Evolutionary conservation across 2,329 filamentous ascomycete genomes (phyloP), one percentile per base, ranked within the genome.

Genomic region (Pyrenochaeta sp.): DNA sequence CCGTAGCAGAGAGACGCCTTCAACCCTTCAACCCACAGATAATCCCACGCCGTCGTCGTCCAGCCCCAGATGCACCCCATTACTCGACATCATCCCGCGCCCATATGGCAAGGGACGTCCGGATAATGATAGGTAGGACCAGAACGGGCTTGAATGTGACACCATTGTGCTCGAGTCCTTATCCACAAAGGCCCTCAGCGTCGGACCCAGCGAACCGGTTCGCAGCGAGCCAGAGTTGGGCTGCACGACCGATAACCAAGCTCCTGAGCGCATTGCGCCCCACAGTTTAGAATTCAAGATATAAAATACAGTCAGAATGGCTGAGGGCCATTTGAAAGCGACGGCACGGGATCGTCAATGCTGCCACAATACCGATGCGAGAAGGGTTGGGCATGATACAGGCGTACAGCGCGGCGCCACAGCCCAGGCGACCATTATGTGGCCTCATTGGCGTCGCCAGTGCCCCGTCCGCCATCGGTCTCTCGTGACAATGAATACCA

Each of bases 201-300:
- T 50, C 38, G 45, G 50, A 50, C 45, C 57, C 57, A 53, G 52
- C 35, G 35, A 53, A 55, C 48, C 51, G 57, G 57, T 58, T 61
- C 49, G 55, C 55, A 52, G 37, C 39, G 35, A 38, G 28, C 10
- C n/a, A 43, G 46, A 48, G 37, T 38, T 44, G 51, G 53, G 24
- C 38, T 40, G 37, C 46, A 46, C 50, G 44, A 34, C 32, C 21
- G 22, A 35, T 44, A 26, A 42, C 42, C 31, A 48, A 53, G 54
- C 46, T 54, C n/a, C n/a, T n/a, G n/a, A n/a, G 52, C 47, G 58
- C 56, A 50, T 51, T 44, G 44, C 48, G 53, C 54, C 60, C 64
- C 65, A 62, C 63, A 65, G 48, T 61, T 60, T 65, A 60, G 51
- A 41, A 59, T 67, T 63, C 49, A 39, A 22, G 31, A 45, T 43